Percentiles rank a stretch among this genome's conserved stretches.
Evolutionary conservation across 106 monocot species (phyloP).

Genomic region (Ottelia alismoides): DNA sequence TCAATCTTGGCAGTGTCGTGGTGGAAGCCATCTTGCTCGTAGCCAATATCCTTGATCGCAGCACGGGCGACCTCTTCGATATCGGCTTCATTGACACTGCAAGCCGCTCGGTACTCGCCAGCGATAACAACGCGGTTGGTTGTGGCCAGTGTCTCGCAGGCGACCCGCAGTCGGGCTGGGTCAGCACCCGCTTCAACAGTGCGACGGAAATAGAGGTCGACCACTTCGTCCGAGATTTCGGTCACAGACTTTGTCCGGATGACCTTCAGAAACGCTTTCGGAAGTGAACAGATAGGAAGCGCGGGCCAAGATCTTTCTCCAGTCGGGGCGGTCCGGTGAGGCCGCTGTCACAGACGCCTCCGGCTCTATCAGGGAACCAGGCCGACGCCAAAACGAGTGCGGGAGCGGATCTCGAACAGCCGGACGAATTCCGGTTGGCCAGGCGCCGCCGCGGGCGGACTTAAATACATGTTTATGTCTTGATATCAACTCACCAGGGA

Average conservation of each 20-base stretch:
- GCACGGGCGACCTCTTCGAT: conserved; percentile 5
- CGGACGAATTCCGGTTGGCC: no score
- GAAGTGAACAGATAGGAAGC: conserved; percentile 5
- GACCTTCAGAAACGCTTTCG: conserved; percentile 2
- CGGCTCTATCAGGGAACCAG: no score
- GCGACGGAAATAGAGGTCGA: conserved; percentile 5
- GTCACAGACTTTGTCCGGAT: conserved; percentile 7
- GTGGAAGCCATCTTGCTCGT: neutral
- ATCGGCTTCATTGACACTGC: conserved; percentile 4
- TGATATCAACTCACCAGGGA: no score
- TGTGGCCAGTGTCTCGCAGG: conserved; percentile 7
- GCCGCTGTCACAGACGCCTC: no score
- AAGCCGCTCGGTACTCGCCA: no score
- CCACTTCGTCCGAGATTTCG: conserved; percentile 3
- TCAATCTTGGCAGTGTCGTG: conserved; percentile 1
- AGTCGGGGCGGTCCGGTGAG: no score
- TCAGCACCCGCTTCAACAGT: no score
- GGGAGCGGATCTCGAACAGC: no score
- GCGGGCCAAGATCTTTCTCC: no score
- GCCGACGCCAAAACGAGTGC: no score
- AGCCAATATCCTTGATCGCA: neutral
- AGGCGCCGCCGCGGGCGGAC: no score
- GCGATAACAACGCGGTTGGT: conserved; percentile 7
- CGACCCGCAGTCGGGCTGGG: conserved; percentile 8
- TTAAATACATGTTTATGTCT: no score